A percentile compares a stretch with the other conserved stretches of the same genome.
Conservation (phyloP, 768 basidiomycete species). For the Fibroporia radiculosa region DNA sequence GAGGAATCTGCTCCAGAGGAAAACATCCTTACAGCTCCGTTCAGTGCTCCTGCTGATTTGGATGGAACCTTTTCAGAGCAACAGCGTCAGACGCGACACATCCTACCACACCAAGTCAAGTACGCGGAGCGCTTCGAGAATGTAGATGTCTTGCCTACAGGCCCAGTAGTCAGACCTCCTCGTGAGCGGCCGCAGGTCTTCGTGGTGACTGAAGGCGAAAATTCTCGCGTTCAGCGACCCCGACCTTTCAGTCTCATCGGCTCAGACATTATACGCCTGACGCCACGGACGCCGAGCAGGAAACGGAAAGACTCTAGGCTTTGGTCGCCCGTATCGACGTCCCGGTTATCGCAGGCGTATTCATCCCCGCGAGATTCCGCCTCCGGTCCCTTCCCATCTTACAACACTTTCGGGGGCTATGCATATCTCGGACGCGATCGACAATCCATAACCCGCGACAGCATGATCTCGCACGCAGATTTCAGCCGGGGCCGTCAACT, state of each 20-base stretch:
- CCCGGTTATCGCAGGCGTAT: constrained; percentile 1
- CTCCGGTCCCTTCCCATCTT: no score
- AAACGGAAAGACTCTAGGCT: background rate
- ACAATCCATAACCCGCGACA: no score
- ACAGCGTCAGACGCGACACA: constrained; percentile 8
- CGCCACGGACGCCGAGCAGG: constrained; percentile 4
- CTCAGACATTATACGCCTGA: constrained; percentile 23
- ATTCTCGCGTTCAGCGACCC: no score
- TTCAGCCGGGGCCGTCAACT: background rate
- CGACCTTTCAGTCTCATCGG: constrained; percentile 19
- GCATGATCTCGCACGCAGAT: background rate
- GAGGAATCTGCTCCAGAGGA: no score
- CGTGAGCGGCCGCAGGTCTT: constrained; percentile 8
- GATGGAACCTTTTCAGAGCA: background rate
- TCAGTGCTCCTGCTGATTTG: constrained; percentile 1
- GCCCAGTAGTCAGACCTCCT: constrained; percentile 3
- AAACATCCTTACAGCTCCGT: background rate
- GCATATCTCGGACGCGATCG: no score
- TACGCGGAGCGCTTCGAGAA: constrained; percentile 15
- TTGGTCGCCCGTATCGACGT: constrained; percentile 9
- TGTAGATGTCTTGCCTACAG: constrained; percentile 4
- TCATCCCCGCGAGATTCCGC: background rate
- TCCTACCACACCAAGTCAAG: constrained; percentile 18
- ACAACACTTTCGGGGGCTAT: no score
- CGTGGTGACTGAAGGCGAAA: constrained; percentile 8